Evolutionary conservation across 2,329 filamentous ascomycete species (phyloP).

Genomic region (Colletotrichum shisoi): DNA sequence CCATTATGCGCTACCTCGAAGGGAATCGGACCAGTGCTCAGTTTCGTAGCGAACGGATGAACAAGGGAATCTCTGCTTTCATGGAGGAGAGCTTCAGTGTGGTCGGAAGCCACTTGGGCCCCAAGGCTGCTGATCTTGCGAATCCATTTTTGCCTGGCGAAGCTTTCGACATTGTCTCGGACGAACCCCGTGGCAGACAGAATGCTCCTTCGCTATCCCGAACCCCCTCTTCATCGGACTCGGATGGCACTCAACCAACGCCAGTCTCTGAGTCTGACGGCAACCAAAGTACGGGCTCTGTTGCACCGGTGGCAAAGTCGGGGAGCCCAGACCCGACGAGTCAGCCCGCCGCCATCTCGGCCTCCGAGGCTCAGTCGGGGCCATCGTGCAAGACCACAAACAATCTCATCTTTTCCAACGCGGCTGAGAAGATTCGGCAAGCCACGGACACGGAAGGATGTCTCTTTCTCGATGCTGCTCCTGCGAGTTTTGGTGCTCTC

Average conservation of each 20-base stretch:
- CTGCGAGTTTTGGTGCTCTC: background rate
- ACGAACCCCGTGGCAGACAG: background rate
- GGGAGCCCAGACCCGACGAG: background rate
- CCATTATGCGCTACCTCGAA: slow-evolving; percentile 48
- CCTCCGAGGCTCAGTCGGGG: background rate
- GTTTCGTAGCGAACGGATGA: slow-evolving; percentile 47
- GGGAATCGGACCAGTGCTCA: slow-evolving; percentile 42
- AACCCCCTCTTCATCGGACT: background rate
- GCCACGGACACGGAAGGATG: slow-evolving; percentile 1
- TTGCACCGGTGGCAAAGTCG: too few species aligned
- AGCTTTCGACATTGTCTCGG: background rate
- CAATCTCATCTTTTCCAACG: slow-evolving; percentile 50
- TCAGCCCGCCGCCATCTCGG: slow-evolving; percentile 34
- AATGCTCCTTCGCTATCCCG: background rate
- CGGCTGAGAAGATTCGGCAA: slow-evolving; percentile 47
- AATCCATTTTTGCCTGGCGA: background rate
- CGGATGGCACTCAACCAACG: background rate
- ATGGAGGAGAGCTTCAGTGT: slow-evolving; percentile 46
- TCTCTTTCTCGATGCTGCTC: background rate
- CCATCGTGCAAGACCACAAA: background rate
- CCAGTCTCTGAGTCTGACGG: background rate
- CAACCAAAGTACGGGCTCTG: background rate
- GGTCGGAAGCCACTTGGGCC: background rate
- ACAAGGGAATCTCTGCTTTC: slow-evolving; percentile 48
- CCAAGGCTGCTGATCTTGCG: background rate